Percentiles rank a stretch among this genome's conserved stretches.
Evolutionary conservation across 495 filamentous ascomycete genomes (phyloP).

Genomic region (Aspergillus haitiensis): DNA sequence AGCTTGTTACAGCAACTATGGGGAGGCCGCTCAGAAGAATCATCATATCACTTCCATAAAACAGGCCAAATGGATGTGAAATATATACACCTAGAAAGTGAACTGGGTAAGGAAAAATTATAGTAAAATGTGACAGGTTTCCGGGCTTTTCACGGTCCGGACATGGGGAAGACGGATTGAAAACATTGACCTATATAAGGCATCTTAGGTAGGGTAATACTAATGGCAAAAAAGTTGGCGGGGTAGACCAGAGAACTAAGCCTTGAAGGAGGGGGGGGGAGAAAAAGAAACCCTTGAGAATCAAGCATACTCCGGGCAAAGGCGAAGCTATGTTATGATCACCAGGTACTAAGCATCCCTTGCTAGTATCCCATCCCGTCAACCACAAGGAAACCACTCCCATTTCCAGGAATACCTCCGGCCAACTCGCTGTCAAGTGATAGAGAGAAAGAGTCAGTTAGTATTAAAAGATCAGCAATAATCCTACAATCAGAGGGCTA

Average conservation of each 20-base stretch:
- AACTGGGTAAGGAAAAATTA: not conserved
- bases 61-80: not conserved
- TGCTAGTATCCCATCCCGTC: not conserved
- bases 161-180: no score
- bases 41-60: not conserved
- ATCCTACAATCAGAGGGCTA: not conserved
- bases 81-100: constrained; percentile 11
- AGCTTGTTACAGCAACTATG: constrained; percentile 20
- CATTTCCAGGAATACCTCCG: constrained; percentile 6
- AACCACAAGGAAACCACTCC: not conserved
- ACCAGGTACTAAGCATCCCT: not conserved
- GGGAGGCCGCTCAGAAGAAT: constrained; percentile 12
- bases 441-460: not conserved
- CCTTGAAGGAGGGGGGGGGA: not conserved
- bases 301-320: not conserved
- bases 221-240: not conserved
- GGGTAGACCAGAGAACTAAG: not conserved
- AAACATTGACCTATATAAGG: no score
- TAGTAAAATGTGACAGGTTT: not conserved
- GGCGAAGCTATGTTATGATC: not conserved
- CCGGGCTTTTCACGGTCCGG: not conserved
- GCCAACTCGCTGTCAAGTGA: constrained; percentile 1
- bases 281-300: not conserved
- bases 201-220: no score
- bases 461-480: not conserved